Base-by-base conservation (phyloP, 2,329 filamentous ascomycete species). In the Catunica adiposa region DNA sequence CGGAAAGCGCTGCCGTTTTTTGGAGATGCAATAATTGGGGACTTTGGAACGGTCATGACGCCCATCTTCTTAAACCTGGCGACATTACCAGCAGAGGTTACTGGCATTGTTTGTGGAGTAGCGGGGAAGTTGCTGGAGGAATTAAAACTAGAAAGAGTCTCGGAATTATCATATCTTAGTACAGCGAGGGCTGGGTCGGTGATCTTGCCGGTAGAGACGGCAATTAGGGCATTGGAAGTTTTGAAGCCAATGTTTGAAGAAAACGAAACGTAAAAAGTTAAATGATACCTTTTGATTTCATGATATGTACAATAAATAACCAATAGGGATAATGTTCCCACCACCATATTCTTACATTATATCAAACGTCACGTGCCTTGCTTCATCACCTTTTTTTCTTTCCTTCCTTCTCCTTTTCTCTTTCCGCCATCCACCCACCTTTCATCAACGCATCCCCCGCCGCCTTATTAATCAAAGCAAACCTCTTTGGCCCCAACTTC, bases 101-200 rank as follows among this genome's bases (percentile, higher is more conserved):
- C 89, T 0, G 90, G 90, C 22, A 96, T 98, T 57, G 88, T 98
- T 2, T 96, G 89, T 62, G 90, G 92, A 26, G 87, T 98, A 1
- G 89, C 90, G 0, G 87, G 89, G 25, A 78, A 82, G 55, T 73
- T 97, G 26, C 84, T 89, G 0, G 80, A 85, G 52, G 85, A 86
- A 48, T 82, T 87, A 67, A 69, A 73, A 55, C 70, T 70, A 62
- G 66, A 66, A 34, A 70, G 71, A 58, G 74, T 69, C 61, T 79
- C 87, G 0, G 89, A 96, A 66, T 82, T 97, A 69, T 90, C 84
- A 57, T 97, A 96, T 66, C 72, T 97, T 60, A 92, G 85, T 59
- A 97, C 90, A 0, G 89, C 88, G 3, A 78, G 84, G 44, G 88
- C 89, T 0, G 90, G 90, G 1, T 89, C 88, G 3, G 90, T 97